Evolutionary conservation across 2,329 filamentous ascomycete species (phyloP), one percentile per base, ranked within the genome.

Genomic region (Thelonectria blattea): DNA sequence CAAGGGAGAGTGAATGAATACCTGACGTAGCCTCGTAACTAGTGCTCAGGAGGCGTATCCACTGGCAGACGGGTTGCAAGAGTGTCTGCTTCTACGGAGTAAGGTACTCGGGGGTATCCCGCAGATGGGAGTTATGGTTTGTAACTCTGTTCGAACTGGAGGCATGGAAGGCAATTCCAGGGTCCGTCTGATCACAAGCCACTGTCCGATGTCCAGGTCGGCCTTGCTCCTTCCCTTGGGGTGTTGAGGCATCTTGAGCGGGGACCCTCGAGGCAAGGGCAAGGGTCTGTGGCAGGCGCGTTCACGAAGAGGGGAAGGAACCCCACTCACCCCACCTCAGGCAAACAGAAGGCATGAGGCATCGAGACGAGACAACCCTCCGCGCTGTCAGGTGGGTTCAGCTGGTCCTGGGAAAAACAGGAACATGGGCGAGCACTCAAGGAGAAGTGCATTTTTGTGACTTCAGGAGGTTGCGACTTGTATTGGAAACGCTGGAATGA

Each of bases 231-330:
- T 37, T 8, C 12, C 11, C 34, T 37, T 14, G 22, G 6, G 22
- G 3, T 24, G 22, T 24, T 24, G 22, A 45, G 49, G 24, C 43
- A 43, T 51, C 17, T 49, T 18, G 18, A 20, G 50, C 54, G 50
- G 56, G 56, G 56, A 24, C 24, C 10, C 27, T 30, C 32, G 43
- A 50, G 41, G 45, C 34, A 53, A 20, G 50, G 47, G 56, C 56
- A 53, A 42, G 50, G 56, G 32, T 45, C 34, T 49, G 46, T 58
- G 56, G 49, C 56, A 58, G 50, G 50, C 30, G 37, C 43, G 48
- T 37, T 50, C 56, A 54, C 37, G 56, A 50, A 37, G 32, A 53
- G 27, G 24, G 51, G 18, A 37, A 30, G 37, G 41, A 52, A 32
- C 34, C 34, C 34, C 15, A 37, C 34, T 15, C 34, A 53, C 18